Evolutionary conservation across 208 protist species (phyloP).

Genomic region (Trypanosoma grayi): DNA sequence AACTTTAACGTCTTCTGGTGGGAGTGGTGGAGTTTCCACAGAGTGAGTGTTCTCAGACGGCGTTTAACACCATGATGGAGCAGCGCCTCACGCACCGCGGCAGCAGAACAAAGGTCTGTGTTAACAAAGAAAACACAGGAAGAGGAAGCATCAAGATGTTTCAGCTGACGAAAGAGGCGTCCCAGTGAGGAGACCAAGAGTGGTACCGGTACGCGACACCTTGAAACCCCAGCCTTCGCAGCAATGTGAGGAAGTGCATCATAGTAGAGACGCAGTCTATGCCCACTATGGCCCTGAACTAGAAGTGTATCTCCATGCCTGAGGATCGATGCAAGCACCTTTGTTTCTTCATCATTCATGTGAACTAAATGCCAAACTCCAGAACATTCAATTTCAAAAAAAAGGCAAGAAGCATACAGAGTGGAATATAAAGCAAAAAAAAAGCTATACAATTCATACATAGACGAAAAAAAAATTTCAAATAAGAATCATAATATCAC

Average conservation of each 20-base stretch:
- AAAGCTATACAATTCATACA: too few species aligned
- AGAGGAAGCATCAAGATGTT: neutral
- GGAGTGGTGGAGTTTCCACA: conserved; percentile 8
- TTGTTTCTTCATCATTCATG: conserved; percentile 8
- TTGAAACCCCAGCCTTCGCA: neutral
- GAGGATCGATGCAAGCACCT: neutral
- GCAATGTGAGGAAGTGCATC: conserved; percentile 3
- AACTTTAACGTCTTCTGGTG: neutral
- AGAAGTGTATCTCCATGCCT: conserved; percentile 5
- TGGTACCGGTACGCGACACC: neutral
- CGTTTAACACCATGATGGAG: neutral
- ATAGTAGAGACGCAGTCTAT: conserved; percentile 8
- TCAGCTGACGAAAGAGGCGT: neutral
- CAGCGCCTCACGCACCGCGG: neutral
- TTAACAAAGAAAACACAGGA: conserved; percentile 21
- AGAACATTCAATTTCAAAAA: neutral
- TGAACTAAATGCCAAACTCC: neutral
- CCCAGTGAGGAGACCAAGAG: conserved; percentile 1
- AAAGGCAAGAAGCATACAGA: neutral
- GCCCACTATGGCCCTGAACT: conserved; percentile 20
- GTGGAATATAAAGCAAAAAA: neutral
- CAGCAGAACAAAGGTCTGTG: conserved; percentile 11
- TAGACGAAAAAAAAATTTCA: too few species aligned
- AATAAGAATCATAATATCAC: too few species aligned
- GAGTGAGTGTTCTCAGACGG: neutral